phyloP scores from a whole-genome alignment of 139 green algal species.

The Tetratostichococcus sp. region DNA sequence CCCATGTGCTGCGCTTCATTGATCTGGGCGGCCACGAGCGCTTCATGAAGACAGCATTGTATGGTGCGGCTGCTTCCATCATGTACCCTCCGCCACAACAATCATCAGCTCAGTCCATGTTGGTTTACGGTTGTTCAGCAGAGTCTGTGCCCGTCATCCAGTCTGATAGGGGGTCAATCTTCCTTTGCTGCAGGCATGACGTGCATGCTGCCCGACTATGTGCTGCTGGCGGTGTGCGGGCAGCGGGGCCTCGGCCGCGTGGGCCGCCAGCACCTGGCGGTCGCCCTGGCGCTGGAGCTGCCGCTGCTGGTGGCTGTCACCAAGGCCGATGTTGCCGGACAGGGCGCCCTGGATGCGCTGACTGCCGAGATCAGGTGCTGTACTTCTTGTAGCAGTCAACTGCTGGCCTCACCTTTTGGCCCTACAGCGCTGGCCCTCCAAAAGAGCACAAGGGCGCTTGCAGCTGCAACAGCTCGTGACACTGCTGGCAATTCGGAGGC shows the following conservation, averaged over 20 bases:
- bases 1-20: conserved; percentile 65
- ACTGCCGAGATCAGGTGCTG: neutral
- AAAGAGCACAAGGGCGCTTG: no score
- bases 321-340: conserved; percentile 47
- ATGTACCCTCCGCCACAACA: no score
- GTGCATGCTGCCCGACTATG: conserved; percentile 61
- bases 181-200: conserved; percentile 33
- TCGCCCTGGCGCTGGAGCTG: conserved; percentile 69
- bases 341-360: conserved; percentile 5
- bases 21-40: conserved; percentile 78
- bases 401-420: no score
- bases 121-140: no score
- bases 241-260: conserved; percentile 30
- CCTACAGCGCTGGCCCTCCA: no score
- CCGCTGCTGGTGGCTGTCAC: conserved; percentile 72
- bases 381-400: no score
- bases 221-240: conserved; percentile 67
- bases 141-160: no score
- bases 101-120: no score
- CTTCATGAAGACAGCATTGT: conserved; percentile 79
- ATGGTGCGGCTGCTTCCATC: conserved; percentile 29
- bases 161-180: no score
- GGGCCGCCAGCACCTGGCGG: conserved; percentile 66
- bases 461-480: no score
- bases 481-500: no score